Evolutionary conservation across 331 rosid genomes (phyloP).

Genomic region (Ulmus americana): DNA sequence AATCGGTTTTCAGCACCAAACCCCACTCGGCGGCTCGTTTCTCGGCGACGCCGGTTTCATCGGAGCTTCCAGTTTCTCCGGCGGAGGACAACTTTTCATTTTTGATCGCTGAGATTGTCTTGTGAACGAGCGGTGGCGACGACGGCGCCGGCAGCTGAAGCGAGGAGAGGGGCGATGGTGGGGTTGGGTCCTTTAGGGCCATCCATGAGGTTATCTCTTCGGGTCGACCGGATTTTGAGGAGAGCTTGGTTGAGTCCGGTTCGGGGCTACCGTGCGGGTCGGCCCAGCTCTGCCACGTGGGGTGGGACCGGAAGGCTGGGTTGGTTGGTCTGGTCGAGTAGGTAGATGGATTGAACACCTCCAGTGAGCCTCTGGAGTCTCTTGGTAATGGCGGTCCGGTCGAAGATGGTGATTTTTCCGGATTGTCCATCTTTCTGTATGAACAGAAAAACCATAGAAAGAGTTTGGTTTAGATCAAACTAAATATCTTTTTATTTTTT

Average conservation of each 20-base stretch:
- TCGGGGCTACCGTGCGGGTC: slow-evolving; percentile 29
- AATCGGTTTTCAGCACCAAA: slow-evolving; percentile 61
- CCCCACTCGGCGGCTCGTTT: slow-evolving; percentile 98
- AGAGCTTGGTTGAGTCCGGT: slow-evolving; percentile 13
- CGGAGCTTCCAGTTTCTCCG: not conserved
- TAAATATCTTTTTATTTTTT: not conserved
- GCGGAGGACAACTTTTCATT: slow-evolving; percentile 27
- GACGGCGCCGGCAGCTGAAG: not conserved
- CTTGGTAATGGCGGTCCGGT: slow-evolving; percentile 44
- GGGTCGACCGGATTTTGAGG: slow-evolving; percentile 25
- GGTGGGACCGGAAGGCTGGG: slow-evolving; percentile 31
- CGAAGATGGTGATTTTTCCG: slow-evolving; percentile 30
- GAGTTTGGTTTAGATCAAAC: no score
- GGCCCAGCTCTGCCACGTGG: slow-evolving; percentile 45
- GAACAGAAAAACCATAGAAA: slow-evolving; percentile 6
- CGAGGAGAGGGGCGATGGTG: slow-evolving; percentile 7
- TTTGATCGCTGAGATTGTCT: slow-evolving; percentile 29
- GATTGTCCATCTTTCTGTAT: slow-evolving; percentile 43
- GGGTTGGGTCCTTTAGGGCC: slow-evolving; percentile 59
- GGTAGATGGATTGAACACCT: slow-evolving; percentile 77
- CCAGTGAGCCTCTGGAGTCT: slow-evolving; percentile 83
- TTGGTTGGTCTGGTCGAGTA: slow-evolving; percentile 29
- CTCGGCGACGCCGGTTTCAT: slow-evolving; percentile 43
- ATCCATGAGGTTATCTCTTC: slow-evolving; percentile 73
- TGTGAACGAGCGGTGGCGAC: slow-evolving; percentile 11